Evolutionary conservation across 495 filamentous ascomycete genomes (phyloP), one percentile per base, ranked within the genome.

Genomic region (Daldinia bambusicola): DNA sequence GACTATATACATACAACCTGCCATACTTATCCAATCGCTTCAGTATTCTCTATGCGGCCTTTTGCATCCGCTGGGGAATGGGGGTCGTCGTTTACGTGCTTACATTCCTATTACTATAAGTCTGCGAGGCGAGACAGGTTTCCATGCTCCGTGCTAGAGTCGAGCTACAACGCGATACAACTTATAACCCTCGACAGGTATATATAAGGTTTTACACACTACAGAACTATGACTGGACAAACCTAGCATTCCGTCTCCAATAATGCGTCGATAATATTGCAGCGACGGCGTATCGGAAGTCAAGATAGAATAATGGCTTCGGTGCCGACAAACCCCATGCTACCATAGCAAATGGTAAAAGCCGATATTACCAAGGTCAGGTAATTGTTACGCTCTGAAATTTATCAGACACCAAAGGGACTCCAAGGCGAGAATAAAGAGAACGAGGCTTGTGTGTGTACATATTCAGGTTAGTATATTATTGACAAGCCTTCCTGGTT

Each of bases 91-190:
- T 32, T 53, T 22, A 48, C 50, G 14, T 32, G 26, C 50, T 53
- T 32, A 32, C 4, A 31, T 53, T 32, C 40, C n/a, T 37, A 58
- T 43, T 43, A 10, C 22, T 57, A 10, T 40, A 22, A 13, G 43
- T 48, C 16, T 38, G 4, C 40, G 63, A 60, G 26, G 26, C 26
- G 26, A 26, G 26, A 3, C 61, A 36, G 34, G 66, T 73, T 69
- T 68, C 55, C 64, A 57, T 40, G 51, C 53, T n/a, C 16, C 16
- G 50, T 55, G 51, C 14, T 61, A 61, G 70, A 69, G 62, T 69
- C 45, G 48, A 66, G 66, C 62, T 73, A 60, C 66, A 65, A 69
- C 40, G 34, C 34, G 58, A 73, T 69, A 69, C 65, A 66, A 65
- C 31, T 34, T 50, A 63, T 55, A 53, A 38, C 16, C 32, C 63